Evolutionary conservation across 495 filamentous ascomycete genomes (phyloP), one percentile per base, ranked within the genome.

Genomic region (Beverwykella pulmonaria): DNA sequence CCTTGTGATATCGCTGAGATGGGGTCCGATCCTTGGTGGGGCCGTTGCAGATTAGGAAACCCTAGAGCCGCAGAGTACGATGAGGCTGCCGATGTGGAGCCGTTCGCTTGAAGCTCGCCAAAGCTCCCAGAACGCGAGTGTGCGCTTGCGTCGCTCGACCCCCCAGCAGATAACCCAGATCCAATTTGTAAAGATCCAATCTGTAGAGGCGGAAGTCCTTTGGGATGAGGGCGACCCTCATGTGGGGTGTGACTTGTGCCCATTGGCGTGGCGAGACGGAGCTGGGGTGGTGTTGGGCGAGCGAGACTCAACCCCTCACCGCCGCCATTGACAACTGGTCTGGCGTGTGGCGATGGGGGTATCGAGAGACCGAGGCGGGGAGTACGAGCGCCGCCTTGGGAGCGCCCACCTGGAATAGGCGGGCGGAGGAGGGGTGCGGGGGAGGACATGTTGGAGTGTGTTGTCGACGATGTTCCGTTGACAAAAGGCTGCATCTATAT

Each of bases 341-440:
- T 89, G 59, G 80, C 86, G 78, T 84, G 92, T 49, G 91, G 88
- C 25, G 91, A 93, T 1, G 88, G 88, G 30, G 92, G 92, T 32
- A 97, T 97, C 22, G 92, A 90, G 53, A 97, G 83, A 30, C 92
- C 92, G 53, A 97, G 82, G 70, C 91, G 88, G 22, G 92, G 92
- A 46, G 88, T 81, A 74, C 90, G 82, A 25, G 83, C 78, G 59
- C 84, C 86, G 69, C 82, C 79, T 59, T 83, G 84, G 62, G 79
- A 80, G 75, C 89, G 87, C 71, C 82, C 82, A 63, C 92, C 90
- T 27, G 89, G 89, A 60, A 95, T 87, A 60, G 92, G 90, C 41
- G 92, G 91, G 48, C 92, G 90, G 36, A 93, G 85, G 55, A 96
- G 85, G 53, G 92, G 92, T 46, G 84, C 85, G 63, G 90, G 87